Base-by-base conservation (phyloP, 148 eudicot genomes). In the Chenopodium suecicum region DNA sequence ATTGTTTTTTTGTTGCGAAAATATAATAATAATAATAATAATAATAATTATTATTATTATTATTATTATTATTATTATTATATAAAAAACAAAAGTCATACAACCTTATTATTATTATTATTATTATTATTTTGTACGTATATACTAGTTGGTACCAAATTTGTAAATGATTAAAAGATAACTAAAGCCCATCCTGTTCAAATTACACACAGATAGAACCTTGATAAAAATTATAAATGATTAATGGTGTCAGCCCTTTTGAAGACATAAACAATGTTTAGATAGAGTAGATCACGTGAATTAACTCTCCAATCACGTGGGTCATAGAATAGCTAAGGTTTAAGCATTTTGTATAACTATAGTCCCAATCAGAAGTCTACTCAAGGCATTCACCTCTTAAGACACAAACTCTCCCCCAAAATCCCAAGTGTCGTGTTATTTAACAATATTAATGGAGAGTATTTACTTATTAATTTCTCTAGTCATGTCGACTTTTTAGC, bases 301-400 rank as follows among this genome's bases (percentile, higher is more conserved):
- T 70, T 58, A 64, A 47, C 79, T 27, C 72, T 5, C 54, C 14
- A 41, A 75, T 75, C 86, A 84, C 83, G 70, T 83, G 85, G 83
- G 84, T 58, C 80, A 31, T 73, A 66, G 31, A 70, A 79, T 52
- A 48, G 41, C 5, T 32, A 34, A 70, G 54, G 54, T 50, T 56
- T 71, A 71, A 29, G 25, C 62, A 73, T 62, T 72, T 65, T 62
- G 48, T 68, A 56, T 44, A 58, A 7, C 27, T 19, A 14, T 50
- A 27, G 69, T 82, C 69, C 73, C 64, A 79, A 74, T 83, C 86
- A 58, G 4, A 41, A 79, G 79, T 79, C 79, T 58, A 7, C 44
- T 73, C 81, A 34, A 25, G 31, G 41, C 67, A 4, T 41, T 58
- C 66, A 69, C 64, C 48, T 22, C 52, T 37, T 41, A 73, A 73